Conservation (phyloP, 106 monocot species). For the Acorus gramineus region DNA sequence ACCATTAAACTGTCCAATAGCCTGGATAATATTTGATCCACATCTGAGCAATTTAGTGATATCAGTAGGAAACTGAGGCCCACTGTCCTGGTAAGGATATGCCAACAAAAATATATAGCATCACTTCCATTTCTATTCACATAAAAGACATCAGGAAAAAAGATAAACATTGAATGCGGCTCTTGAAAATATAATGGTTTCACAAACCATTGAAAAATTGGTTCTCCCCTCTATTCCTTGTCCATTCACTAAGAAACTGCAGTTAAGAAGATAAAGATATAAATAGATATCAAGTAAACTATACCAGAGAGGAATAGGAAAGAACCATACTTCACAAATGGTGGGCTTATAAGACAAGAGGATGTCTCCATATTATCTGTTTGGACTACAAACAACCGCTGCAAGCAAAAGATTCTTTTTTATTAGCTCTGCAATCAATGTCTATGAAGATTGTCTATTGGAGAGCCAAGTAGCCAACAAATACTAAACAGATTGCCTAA, state of each 20-base stretch:
- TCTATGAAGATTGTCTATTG: no score
- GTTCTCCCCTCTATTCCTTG: conserved; percentile 77
- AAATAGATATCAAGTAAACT: not conserved
- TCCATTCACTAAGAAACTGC: conserved; percentile 77
- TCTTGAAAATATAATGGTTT: no score
- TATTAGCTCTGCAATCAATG: no score
- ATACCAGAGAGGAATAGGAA: not conserved
- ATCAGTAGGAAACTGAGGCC: conserved; percentile 87
- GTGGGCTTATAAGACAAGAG: conserved; percentile 49
- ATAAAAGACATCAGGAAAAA: not conserved
- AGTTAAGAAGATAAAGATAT: conserved; percentile 5
- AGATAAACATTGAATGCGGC: not conserved
- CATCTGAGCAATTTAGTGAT: conserved; percentile 87
- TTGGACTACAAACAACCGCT: conserved; percentile 50
- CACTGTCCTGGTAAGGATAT: conserved; percentile 40
- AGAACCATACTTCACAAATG: conserved; percentile 41
- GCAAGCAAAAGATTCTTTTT: not conserved
- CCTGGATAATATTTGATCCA: conserved; percentile 85
- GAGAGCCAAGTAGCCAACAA: no score
- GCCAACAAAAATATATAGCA: not conserved
- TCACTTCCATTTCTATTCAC: not conserved
- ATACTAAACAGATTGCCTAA: no score
- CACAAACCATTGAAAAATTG: conserved; percentile 36
- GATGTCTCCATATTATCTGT: conserved; percentile 45
- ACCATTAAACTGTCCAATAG: conserved; percentile 73